These are phyloP conservation scores for Globisporangium iwayamae DNA, from an alignment of 352 stramenopile species.

Conservation along the genomic window DNA sequence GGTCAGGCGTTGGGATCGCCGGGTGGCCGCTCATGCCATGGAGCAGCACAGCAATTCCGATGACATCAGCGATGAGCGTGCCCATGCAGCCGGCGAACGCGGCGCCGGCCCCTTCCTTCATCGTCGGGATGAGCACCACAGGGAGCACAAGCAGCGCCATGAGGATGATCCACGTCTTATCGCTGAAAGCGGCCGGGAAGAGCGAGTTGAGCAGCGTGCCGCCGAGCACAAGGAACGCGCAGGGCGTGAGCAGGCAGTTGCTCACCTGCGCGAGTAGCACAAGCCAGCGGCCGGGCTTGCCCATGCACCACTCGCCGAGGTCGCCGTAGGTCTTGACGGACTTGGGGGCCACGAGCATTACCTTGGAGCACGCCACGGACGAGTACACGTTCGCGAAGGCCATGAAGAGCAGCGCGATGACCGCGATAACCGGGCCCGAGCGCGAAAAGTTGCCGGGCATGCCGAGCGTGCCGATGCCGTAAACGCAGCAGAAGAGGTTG, in stretches of 20 bases:
- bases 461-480: slow-evolving; percentile 29
- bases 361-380: slow-evolving; percentile 23
- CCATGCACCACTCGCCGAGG: slow-evolving; percentile 30
- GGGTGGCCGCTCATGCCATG: slow-evolving; percentile 23
- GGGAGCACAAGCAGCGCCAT: slow-evolving; percentile 24
- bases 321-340: slow-evolving; percentile 27
- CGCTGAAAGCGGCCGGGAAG: slow-evolving; percentile 17
- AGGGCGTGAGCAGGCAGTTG: slow-evolving; percentile 18
- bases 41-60: slow-evolving; percentile 20
- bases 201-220: slow-evolving; percentile 19
- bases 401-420: slow-evolving; percentile 28
- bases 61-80: slow-evolving; percentile 26
- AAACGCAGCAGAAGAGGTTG: slow-evolving; percentile 22
- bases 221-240: slow-evolving; percentile 24
- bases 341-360: slow-evolving; percentile 20
- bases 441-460: slow-evolving; percentile 29
- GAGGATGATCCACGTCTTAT: slow-evolving; percentile 25
- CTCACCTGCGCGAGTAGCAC: slow-evolving; percentile 19
- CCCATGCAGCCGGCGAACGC: slow-evolving; percentile 26
- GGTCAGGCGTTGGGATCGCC: slow-evolving; percentile 12
- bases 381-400: slow-evolving; percentile 24
- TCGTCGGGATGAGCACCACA: slow-evolving; percentile 23
- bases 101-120: slow-evolving; percentile 26
- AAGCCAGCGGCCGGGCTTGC: slow-evolving; percentile 20
- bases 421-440: slow-evolving; percentile 17